Conservation (phyloP, 495 filamentous ascomycete species). For the Penicillium tannophilum region DNA sequence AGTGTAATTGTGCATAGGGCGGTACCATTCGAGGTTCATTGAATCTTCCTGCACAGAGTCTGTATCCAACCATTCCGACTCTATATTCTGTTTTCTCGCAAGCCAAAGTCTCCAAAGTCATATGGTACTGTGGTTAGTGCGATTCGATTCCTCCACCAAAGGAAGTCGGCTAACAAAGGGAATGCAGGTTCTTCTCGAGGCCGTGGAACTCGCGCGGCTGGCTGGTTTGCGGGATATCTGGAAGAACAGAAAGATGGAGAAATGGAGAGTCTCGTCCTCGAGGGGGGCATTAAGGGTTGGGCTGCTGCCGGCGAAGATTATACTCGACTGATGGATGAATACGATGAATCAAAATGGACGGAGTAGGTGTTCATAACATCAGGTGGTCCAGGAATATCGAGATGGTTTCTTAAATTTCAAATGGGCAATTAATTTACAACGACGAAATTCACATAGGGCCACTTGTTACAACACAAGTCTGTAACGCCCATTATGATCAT, state of each 20-base stretch:
- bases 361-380: not conserved
- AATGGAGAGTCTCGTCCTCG: constrained; percentile 59
- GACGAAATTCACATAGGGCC: not conserved
- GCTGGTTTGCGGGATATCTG: constrained; percentile 70
- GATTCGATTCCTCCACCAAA: not conserved
- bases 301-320: constrained; percentile 57
- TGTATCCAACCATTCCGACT: constrained; percentile 59
- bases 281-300: constrained; percentile 68
- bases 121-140: constrained; percentile 69
- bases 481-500: constrained; percentile 5
- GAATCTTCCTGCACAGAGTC: constrained; percentile 71
- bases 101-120: constrained; percentile 51
- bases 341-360: constrained; percentile 52
- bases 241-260: constrained; percentile 39
- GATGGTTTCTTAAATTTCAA: not conserved
- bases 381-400: not conserved
- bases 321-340: constrained; percentile 58
- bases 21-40: constrained; percentile 68
- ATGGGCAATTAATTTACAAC: constrained; percentile 2
- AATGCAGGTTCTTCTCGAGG: constrained; percentile 61
- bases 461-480: not conserved
- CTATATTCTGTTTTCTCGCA: constrained; percentile 56
- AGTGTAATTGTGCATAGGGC: constrained; percentile 44
- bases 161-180: not conserved
- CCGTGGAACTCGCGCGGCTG: constrained; percentile 61